Evolutionary conservation across 495 filamentous ascomycete species (phyloP).

Genomic region (Penicillium samsonianum): DNA sequence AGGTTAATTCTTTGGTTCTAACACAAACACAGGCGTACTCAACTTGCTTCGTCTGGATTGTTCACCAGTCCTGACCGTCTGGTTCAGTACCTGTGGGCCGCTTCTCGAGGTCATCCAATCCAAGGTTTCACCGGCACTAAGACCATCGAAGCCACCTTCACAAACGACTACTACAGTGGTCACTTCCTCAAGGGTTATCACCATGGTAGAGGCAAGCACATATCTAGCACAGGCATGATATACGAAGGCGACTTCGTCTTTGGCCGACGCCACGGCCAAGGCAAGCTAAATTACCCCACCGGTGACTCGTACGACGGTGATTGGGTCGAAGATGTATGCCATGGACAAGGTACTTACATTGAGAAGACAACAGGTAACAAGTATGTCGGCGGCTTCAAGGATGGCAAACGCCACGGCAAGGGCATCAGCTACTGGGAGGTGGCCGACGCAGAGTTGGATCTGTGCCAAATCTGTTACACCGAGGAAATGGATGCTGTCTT

Average conservation of each 20-base stretch:
- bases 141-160: constrained; percentile 50
- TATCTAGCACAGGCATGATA: constrained; percentile 54
- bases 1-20: constrained; percentile 9
- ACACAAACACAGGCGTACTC: constrained; percentile 29
- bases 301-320: constrained; percentile 64
- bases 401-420: constrained; percentile 61
- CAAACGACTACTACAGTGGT: constrained; percentile 49
- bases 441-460: constrained; percentile 61
- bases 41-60: constrained; percentile 42
- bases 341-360: constrained; percentile 60
- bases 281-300: constrained; percentile 60
- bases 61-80: constrained; percentile 48
- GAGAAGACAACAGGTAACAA: constrained; percentile 62
- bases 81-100: constrained; percentile 49
- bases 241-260: constrained; percentile 59
- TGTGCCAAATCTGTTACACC: constrained; percentile 67
- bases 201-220: constrained; percentile 55
- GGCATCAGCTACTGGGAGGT: constrained; percentile 65
- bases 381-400: constrained; percentile 64
- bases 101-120: constrained; percentile 46
- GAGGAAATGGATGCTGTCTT: constrained; percentile 63
- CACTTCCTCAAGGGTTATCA: constrained; percentile 51
- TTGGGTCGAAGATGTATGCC: constrained; percentile 56
- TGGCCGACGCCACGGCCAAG: constrained; percentile 54
- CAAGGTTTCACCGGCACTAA: constrained; percentile 47